Evolutionary conservation across 768 basidiomycete genomes (phyloP).

Genomic region (Rubroboletus pulcherrimus): DNA sequence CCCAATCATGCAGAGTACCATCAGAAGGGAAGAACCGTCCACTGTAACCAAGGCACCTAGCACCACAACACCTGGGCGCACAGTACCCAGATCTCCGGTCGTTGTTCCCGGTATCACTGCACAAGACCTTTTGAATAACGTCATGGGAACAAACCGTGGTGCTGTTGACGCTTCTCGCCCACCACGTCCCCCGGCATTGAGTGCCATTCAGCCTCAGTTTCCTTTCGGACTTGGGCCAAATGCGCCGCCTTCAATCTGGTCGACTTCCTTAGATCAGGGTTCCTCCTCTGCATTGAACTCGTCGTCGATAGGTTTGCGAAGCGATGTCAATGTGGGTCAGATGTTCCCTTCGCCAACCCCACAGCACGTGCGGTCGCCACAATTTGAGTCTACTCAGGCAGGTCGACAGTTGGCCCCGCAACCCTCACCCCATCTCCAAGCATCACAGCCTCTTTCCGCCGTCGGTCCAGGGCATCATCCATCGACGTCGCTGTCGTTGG

Average conservation of each 20-base stretch:
- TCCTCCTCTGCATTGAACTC: conserved; percentile 10
- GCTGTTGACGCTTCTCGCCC: conserved; percentile 15
- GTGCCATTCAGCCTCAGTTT: conserved; percentile 39
- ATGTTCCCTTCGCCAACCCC: conserved; percentile 13
- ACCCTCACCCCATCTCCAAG: conserved; percentile 10
- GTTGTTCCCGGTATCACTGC: conserved; percentile 50
- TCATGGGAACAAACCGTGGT: conserved; percentile 22
- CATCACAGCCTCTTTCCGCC: conserved; percentile 9
- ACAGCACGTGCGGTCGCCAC: conserved; percentile 22
- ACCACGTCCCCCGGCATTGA: conserved; percentile 18
- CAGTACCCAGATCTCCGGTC: conserved; percentile 24
- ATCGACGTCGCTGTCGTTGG: conserved; percentile 13
- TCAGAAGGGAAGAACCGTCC: conserved; percentile 4
- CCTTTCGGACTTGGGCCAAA: conserved; percentile 52
- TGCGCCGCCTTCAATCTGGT: conserved; percentile 64
- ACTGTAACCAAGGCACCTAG: neutral
- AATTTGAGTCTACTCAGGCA: conserved; percentile 22
- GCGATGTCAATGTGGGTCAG: conserved; percentile 11
- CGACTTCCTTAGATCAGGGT: conserved; percentile 51
- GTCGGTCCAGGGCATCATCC: conserved; percentile 13
- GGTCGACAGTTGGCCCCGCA: conserved; percentile 9
- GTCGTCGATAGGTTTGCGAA: conserved; percentile 9
- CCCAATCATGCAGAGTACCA: conserved; percentile 6
- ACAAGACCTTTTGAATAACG: conserved; percentile 58
- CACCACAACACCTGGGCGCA: conserved; percentile 18